Percentiles rank a stretch among this genome's conserved stretches.
Conservation (phyloP, 1,139 yeast species). For the Martiniozyma asiatica region DNA sequence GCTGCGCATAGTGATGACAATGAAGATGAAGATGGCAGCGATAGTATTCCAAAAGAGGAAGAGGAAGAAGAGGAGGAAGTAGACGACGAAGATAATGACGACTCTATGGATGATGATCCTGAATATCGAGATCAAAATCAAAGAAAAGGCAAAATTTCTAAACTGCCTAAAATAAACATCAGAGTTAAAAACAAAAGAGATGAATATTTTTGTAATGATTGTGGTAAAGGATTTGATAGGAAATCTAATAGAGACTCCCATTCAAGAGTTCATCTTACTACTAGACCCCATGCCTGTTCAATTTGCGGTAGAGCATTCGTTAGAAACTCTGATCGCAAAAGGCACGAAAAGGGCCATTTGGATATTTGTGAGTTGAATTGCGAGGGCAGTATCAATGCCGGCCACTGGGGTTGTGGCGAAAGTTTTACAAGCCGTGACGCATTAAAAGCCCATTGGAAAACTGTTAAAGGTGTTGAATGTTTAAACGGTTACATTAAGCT, state of each 20-base stretch:
- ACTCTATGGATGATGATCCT: constrained; percentile 1
- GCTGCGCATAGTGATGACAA: too few species aligned
- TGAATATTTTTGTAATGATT: constrained; percentile 70
- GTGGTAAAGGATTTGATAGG: constrained; percentile 80
- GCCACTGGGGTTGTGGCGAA: constrained; percentile 82
- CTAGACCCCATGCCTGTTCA: constrained; percentile 76
- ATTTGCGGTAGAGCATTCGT: constrained; percentile 93
- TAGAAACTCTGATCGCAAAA: constrained; percentile 82
- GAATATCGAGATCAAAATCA: constrained; percentile 1
- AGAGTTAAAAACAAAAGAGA: too few species aligned
- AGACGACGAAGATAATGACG: background rate
- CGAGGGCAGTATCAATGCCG: constrained; percentile 34
- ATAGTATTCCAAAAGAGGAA: background rate
- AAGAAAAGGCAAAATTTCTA: too few species aligned
- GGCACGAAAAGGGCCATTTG: constrained; percentile 86
- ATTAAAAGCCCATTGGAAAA: constrained; percentile 79
- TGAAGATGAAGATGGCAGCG: background rate
- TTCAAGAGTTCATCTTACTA: constrained; percentile 85
- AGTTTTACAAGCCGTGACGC: constrained; percentile 94
- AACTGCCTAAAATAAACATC: too few species aligned
- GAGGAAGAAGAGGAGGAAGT: constrained; percentile 2
- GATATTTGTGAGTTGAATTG: constrained; percentile 51
- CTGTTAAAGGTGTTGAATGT: constrained; percentile 83
- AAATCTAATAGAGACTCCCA: constrained; percentile 91
- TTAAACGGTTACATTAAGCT: constrained; percentile 35